Evolutionary conservation across 108 stramenopile species (phyloP), one percentile per base, ranked within the genome.

Genomic region (Cylindrotheca closterium): DNA sequence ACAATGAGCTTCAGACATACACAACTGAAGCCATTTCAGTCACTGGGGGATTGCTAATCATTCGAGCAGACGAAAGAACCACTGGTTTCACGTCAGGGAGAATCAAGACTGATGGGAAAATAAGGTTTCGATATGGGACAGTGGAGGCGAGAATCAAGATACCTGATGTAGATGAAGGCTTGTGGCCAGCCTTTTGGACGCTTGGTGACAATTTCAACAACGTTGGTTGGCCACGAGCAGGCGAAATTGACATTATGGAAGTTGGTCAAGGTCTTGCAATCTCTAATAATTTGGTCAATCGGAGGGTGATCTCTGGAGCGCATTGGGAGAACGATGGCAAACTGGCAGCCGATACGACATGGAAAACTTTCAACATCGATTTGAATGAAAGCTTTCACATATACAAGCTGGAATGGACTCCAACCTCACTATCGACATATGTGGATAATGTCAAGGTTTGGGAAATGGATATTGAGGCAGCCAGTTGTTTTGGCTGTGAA

Each of bases 191-290:
- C 15, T 57, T 84, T 51, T 81, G 80, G 80, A 78, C 79, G 5
- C 64, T 81, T 7, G 80, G 80, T 19, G 62, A 50, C 29, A 53
- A 80, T 34, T 49, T 74, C 53, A 55, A 7, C 1, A 54, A 52
- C 63, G 74, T 78, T 48, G 70, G 23, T 15, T 74, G 73, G 73
- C 73, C 73, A 37, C 19, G 26, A 21, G 62, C 71, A n/a, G 83
- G 83, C 8, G 83, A 81, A 55, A 73, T 84, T 45, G 83, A 65
- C 25, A 32, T 83, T 30, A 52, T 80, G 77, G 82, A 80, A 51
- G n/a, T 63, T 23, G 66, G 66, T 10, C 45, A 48, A 47, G 56
- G 56, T 2, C 7, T 25, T 46, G 66, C 56, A 3, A 51, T 62
- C 33, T 33, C 52, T 1, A 51, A 37, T 19, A 34, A 34, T 22